Evolutionary conservation across 768 basidiomycete genomes (phyloP).

Genomic region (Lentinula lateritia): DNA sequence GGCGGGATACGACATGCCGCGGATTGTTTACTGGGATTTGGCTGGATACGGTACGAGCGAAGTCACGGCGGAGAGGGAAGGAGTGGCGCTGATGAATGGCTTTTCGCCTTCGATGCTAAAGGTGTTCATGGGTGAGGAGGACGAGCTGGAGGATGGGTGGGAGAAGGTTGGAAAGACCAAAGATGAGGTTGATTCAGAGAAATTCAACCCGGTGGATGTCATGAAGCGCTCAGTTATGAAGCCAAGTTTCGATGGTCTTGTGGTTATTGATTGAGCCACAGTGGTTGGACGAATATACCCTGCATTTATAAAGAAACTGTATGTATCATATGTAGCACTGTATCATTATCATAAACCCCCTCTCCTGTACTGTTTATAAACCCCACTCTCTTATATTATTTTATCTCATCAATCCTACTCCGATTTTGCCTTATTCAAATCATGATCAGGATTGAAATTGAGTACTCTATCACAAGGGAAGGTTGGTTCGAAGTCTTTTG

Average conservation of each 20-base stretch:
- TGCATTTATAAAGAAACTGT: background rate
- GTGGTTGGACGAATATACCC: background rate
- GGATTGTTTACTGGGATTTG: slow-evolving; percentile 74
- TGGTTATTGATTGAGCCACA: slow-evolving; percentile 44
- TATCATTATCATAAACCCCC: background rate
- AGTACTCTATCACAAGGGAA: too few relatives aligned
- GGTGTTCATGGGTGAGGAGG: slow-evolving; percentile 58
- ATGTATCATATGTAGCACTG: background rate
- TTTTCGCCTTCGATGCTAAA: slow-evolving; percentile 68
- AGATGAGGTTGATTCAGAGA: slow-evolving; percentile 16
- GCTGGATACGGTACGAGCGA: slow-evolving; percentile 32
- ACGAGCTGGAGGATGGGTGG: slow-evolving; percentile 18
- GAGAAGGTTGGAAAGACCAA: slow-evolving; percentile 16
- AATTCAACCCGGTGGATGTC: slow-evolving; percentile 34
- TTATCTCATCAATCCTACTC: too few relatives aligned
- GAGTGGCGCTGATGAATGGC: slow-evolving; percentile 67
- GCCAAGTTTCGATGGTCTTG: slow-evolving; percentile 50
- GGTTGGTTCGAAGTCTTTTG: too few relatives aligned
- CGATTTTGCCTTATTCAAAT: too few relatives aligned
- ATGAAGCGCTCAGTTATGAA: slow-evolving; percentile 44
- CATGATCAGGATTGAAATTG: too few relatives aligned
- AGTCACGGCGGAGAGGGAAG: slow-evolving; percentile 45
- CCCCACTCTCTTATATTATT: too few relatives aligned
- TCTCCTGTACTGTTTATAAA: background rate
- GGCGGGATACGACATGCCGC: slow-evolving; percentile 67